Evolutionary conservation across 2,329 filamentous ascomycete species (phyloP).

Genomic region (Trichophyton verrucosum): DNA sequence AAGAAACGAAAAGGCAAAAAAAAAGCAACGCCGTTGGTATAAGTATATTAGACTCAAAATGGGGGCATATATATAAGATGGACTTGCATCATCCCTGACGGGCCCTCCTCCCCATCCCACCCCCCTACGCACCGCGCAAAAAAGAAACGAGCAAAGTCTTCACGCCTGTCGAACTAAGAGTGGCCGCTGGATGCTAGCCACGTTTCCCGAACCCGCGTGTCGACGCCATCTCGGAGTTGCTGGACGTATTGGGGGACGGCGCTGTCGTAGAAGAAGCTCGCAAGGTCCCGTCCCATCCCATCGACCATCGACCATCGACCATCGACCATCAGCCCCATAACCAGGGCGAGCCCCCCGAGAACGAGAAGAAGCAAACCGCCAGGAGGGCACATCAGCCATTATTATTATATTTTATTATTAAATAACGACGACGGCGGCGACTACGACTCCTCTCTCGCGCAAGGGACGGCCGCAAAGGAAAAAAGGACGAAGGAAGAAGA

Average conservation of each 20-base stretch:
- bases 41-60: background rate
- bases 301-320: too few relatives aligned
- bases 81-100: background rate
- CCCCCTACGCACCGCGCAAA: background rate
- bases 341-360: too few relatives aligned
- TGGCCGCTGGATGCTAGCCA: background rate
- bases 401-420: too few relatives aligned
- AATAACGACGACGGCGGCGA: too few relatives aligned
- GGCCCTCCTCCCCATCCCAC: background rate
- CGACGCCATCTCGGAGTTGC: background rate
- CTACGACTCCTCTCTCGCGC: too few relatives aligned
- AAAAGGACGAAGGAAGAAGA: background rate
- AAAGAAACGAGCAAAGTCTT: background rate
- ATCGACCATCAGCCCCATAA: too few relatives aligned
- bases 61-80: background rate
- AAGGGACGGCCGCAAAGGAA: background rate
- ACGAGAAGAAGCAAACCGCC: too few relatives aligned
- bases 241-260: background rate
- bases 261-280: too few relatives aligned
- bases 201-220: conserved; percentile 2
- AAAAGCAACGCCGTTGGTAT: background rate
- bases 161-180: background rate
- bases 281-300: too few relatives aligned
- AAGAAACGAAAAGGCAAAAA: background rate
- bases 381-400: too few relatives aligned